A percentile compares a stretch with the other conserved stretches of the same genome.
These are phyloP conservation scores for Aspergillus costaricaensis DNA, from an alignment of 2,329 filamentous ascomycete genomes.

Conservation along the genomic window DNA sequence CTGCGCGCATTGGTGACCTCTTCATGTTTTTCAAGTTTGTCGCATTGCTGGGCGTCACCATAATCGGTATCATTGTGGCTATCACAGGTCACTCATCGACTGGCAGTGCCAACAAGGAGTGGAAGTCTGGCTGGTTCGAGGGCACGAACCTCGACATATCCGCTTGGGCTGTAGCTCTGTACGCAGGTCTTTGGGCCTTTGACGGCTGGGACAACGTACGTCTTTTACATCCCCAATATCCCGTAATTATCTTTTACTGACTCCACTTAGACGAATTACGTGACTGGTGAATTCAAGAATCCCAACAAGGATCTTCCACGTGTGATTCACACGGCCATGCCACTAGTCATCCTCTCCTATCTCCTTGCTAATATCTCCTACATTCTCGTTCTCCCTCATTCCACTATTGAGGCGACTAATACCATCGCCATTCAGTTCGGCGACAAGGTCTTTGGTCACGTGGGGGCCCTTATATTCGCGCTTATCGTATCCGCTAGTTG, in stretches of 20 bases:
- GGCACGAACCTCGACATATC: constrained; percentile 77
- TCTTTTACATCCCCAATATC: constrained; percentile 18
- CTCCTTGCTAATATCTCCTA: constrained; percentile 90
- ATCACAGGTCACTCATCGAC: constrained; percentile 78
- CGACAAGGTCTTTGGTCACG: constrained; percentile 79
- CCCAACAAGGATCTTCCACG: constrained; percentile 85
- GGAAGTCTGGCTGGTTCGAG: constrained; percentile 91
- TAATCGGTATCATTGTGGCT: constrained; percentile 87
- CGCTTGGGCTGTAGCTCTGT: constrained; percentile 89
- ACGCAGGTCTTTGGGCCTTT: constrained; percentile 95
- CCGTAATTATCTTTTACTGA: not conserved
- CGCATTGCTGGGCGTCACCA: constrained; percentile 79
- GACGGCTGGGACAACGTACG: constrained; percentile 98
- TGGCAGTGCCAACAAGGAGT: constrained; percentile 74
- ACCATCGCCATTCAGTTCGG: constrained; percentile 97
- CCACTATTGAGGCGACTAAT: constrained; percentile 80
- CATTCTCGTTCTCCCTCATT: constrained; percentile 84
- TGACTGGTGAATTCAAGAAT: constrained; percentile 94
- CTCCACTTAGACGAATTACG: constrained; percentile 78
- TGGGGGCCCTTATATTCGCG: constrained; percentile 80
- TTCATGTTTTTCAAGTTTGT: constrained; percentile 98
- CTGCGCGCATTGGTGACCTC: constrained; percentile 81
- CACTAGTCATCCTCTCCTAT: constrained; percentile 87
- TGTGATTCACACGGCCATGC: constrained; percentile 95
- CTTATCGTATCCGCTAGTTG: constrained; percentile 88